phyloP scores from a whole-genome alignment of 2,329 filamentous ascomycete genomes.

The Colletotrichum agaves region DNA sequence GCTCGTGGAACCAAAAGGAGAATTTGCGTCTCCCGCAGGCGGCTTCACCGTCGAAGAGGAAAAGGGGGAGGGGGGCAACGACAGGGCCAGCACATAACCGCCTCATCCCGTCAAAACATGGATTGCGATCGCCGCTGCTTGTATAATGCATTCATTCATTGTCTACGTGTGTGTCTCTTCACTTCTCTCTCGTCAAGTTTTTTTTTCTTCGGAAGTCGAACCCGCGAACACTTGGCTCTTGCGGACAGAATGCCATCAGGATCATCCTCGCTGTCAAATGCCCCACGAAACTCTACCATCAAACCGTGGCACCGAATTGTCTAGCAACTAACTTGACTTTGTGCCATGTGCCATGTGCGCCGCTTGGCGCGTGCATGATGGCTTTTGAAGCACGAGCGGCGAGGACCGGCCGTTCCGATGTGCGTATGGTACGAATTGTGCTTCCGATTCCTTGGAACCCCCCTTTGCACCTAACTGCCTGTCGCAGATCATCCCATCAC shows the following conservation, averaged over 20 bases:
- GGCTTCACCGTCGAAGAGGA: constrained; percentile 4
- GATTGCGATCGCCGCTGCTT: background rate
- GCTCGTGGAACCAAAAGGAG: background rate
- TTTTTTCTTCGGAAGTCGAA: background rate
- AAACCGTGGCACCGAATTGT: background rate
- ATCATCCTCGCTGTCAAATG: constrained; percentile 5
- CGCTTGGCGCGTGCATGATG: constrained; percentile 38
- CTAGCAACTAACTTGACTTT: constrained; percentile 27
- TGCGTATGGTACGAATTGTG: constrained; percentile 20
- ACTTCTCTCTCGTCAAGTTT: background rate
- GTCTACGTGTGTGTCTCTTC: constrained; percentile 1
- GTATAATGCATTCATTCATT: constrained; percentile 4
- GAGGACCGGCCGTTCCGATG: constrained; percentile 29
- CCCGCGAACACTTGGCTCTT: constrained; percentile 37
- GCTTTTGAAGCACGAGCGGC: constrained; percentile 37
- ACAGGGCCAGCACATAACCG: background rate
- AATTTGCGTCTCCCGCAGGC: background rate
- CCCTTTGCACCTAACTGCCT: background rate
- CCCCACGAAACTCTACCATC: constrained; percentile 19
- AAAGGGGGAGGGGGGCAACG: too few relatives aligned
- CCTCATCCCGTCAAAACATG: background rate
- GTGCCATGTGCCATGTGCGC: constrained; percentile 35
- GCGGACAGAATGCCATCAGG: constrained; percentile 35
- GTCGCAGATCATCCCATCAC: constrained; percentile 27
- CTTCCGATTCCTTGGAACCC: constrained; percentile 20